Evolutionary conservation across 495 filamentous ascomycete genomes (phyloP), one percentile per base, ranked within the genome.

Genomic region (Letharia columbiana): DNA sequence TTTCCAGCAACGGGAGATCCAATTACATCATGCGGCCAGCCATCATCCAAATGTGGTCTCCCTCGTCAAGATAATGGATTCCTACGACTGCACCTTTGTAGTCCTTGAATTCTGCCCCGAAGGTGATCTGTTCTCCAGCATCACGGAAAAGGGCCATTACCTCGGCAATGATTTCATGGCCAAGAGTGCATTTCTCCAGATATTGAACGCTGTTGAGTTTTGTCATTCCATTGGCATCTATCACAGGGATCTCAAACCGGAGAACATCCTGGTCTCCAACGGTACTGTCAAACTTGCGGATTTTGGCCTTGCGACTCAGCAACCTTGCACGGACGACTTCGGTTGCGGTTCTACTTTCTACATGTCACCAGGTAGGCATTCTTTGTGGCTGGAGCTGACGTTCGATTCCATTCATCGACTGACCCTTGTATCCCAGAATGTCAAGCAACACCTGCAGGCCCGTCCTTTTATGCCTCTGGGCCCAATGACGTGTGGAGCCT

Each of bases 291-390:
- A 98, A 78, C 84, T 99, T 62, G 94, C 95, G 68, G 94, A 98
- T 75, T 99, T 99, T 81, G 94, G 95, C 72, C 83, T 98, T 49
- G 94, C 94, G 54, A 98, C 91, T 33, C 84, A 84, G 41, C 90
- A 93, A 66, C 83, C 86, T 63, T 79, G 87, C 66, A 95, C 93
- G 66, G 87, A 92, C 67, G 94, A 99, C 76, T 97, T 96, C 77
- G 95, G 95, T 64, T 99, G 95, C 76, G 94, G 94, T 60, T 97
- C 93, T 23, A 98, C 94, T 18, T 98, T 99, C 75, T 98, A 99
- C 80, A 98, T 98, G 95, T 93, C 89, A 66, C 94, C 94, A 84
- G 94, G 94, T 97, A 90, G 77, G 83, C 41, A 49, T 40, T 37
- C 37, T 35, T 15, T 37, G 6, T 37, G 33, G 2, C 31, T 56